These are phyloP conservation scores for Wickerhamiella spandovensis DNA, from an alignment of 805 yeast species.

Conservation along the genomic window DNA sequence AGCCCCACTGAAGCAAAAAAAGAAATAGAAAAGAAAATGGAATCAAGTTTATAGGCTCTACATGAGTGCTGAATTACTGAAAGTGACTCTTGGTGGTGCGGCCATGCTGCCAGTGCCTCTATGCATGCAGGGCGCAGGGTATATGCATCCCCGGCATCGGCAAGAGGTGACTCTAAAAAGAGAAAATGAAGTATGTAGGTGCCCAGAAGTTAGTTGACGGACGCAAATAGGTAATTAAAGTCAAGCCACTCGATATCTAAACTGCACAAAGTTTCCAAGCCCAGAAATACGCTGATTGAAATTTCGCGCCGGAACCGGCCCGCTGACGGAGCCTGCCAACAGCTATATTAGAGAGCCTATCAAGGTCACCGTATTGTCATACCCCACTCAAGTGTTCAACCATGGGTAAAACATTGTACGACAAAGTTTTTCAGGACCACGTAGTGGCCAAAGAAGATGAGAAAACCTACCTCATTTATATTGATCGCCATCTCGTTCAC, in stretches of 20 bases:
- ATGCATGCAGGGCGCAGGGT: not conserved
- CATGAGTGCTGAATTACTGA: too few relatives aligned
- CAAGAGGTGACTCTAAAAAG: not conserved
- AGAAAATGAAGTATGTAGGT: not conserved
- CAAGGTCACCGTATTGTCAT: not conserved
- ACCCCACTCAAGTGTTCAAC: not conserved
- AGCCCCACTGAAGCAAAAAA: too few relatives aligned
- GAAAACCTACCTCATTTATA: conserved; percentile 75
- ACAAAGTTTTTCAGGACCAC: conserved; percentile 92
- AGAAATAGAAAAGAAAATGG: too few relatives aligned
- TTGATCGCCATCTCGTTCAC: conserved; percentile 94
- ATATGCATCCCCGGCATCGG: not conserved
- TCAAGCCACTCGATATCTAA: not conserved
- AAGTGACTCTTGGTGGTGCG: too few relatives aligned
- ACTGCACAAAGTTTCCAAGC: too few relatives aligned
- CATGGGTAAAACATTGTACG: conserved; percentile 60
- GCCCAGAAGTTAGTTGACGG: not conserved
- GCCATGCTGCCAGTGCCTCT: too few relatives aligned
- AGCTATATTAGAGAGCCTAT: not conserved
- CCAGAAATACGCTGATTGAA: not conserved
- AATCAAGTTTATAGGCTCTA: too few relatives aligned
- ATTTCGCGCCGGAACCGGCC: not conserved
- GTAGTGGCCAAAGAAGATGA: conserved; percentile 80
- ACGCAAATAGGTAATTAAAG: too few relatives aligned
- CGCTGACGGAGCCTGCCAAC: not conserved